Base-by-base conservation (phyloP, 495 filamentous ascomycete genomes). In the Hypoxylon lienhwacheense region DNA sequence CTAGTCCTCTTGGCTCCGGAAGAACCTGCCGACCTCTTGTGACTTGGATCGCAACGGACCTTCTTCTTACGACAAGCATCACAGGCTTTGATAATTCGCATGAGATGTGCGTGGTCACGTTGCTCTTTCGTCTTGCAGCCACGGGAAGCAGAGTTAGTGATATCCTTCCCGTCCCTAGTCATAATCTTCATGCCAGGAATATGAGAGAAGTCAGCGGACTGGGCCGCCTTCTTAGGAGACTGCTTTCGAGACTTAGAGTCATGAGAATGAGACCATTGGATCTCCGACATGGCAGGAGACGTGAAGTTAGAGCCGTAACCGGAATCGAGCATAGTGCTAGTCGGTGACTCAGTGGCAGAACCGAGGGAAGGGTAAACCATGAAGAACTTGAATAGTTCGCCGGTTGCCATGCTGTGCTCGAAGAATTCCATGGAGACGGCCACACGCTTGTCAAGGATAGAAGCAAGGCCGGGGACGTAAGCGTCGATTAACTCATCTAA, bases 121-220 rank as follows among this genome's bases (percentile, higher is more conserved):
- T 82, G 78, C 70, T 82, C 79, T 74, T 80, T 80, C 26, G 78
- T 79, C 71, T 82, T 82, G 65, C 75, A 78, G 15, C 79, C 79
- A 15, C 78, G 74, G 14, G 77, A 80, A 16, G 77, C 76, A 11
- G 74, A 75, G 68, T 77, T 77, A 39, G 79, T 82, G 35, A 82
- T 71, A 59, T 82, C 79, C 10, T 63, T 65, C 21, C 79, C 79
- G 42, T 82, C 79, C 66, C 72, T 76, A 53, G 78, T 81, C 69
- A 82, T 70, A 60, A 82, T 82, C 47, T 77, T 78, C 77, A 81
- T 81, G 43, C 79, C 79, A 6, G 79, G 79, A 14, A 81, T 67
- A 50, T 69, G 59, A 12, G 76, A 69, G 52, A 77, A 74, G 61
- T 78, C 76, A 14, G 46, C 51, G 1, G 67, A 17, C 41, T 62